phyloP scores from a whole-genome alignment of 2,329 filamentous ascomycete genomes.

The Scedosporium boydii region DNA sequence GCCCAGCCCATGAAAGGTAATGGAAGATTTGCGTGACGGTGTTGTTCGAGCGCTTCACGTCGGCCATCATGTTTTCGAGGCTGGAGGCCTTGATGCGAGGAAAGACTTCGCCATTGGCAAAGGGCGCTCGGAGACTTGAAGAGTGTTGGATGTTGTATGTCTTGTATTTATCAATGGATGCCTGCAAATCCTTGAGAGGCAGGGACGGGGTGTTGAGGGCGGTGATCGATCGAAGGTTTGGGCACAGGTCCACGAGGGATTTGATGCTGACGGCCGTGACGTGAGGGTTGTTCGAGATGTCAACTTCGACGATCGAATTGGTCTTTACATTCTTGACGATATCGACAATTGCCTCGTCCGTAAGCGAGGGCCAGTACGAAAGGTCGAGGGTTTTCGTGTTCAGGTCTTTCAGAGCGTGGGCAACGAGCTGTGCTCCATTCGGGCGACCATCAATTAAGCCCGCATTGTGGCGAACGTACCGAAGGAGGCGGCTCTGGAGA shows the following conservation, averaged over 20 bases:
- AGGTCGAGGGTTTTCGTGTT: not conserved
- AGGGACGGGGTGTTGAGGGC: not conserved
- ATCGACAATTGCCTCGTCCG: not conserved
- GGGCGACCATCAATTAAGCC: not conserved
- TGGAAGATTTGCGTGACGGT: not conserved
- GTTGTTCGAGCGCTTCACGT: not conserved
- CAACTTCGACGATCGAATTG: not conserved
- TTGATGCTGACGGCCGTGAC: not conserved
- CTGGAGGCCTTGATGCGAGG: not conserved
- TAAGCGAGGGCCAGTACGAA: not conserved
- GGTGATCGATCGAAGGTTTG: not conserved
- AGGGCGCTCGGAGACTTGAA: not conserved
- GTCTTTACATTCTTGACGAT: not conserved
- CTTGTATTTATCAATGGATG: not conserved
- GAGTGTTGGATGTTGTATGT: not conserved
- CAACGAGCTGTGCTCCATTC: not conserved
- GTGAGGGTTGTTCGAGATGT: not conserved
- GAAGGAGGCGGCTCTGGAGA: not conserved
- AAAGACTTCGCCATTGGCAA: not conserved
- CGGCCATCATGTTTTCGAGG: not conserved
- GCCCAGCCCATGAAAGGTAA: not conserved
- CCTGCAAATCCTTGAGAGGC: not conserved
- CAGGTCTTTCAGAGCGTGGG: not conserved
- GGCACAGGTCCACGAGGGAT: not conserved
- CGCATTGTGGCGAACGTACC: not conserved